Evolutionary conservation across 2,329 filamentous ascomycete genomes (phyloP), one percentile per base, ranked within the genome.

Genomic region (Aureobasidium sp.): DNA sequence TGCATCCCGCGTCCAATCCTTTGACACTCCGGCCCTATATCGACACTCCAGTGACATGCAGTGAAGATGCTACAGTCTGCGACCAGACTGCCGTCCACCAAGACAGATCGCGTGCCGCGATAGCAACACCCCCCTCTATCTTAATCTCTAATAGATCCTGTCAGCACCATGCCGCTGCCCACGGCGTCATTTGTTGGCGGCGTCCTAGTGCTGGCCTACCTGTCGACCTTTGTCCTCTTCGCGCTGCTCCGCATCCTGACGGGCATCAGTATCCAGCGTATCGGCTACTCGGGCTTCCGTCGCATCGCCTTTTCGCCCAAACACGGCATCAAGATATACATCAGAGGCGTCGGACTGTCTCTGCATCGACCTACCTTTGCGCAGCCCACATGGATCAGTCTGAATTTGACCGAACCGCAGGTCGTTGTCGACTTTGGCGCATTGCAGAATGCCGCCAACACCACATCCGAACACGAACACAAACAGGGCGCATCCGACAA

Each of bases 361-460:
- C 76, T 97, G 66, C 94, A 99, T 76, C 87, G 92, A 5, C 94
- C 94, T 14, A 97, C 94, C 6, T 97, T 99, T 76, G 91, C 93
- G 51, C 91, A 97, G 74, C 94, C 94, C 48, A 97, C 95, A 65
- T 97, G 93, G 91, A 79, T 96, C 69, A 97, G 92, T 73, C 81
- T 99, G 56, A 89, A 94, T 9, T 77, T 99, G 64, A 90, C 86
- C 69, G 94, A 97, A 72, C 79, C 97, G 55, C 89, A 87, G 55
- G 82, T 99, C 56, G 95, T 90, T 0, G 74, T 97, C 47, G 90
- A 99, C 71, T 79, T 91, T 49, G 82, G 84, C 64, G 82, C 85
- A 52, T 75, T 94, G 45, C 83, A 71, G 2, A 69, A 73, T 47
- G 73, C 72, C 6, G 62, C 47, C 39, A 56, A 59, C 39, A 64